A percentile compares a stretch with the other conserved stretches of the same genome.
These are phyloP conservation scores for Colletotrichum incanum DNA, from an alignment of 2,329 filamentous ascomycete species.

Conservation along the genomic window DNA sequence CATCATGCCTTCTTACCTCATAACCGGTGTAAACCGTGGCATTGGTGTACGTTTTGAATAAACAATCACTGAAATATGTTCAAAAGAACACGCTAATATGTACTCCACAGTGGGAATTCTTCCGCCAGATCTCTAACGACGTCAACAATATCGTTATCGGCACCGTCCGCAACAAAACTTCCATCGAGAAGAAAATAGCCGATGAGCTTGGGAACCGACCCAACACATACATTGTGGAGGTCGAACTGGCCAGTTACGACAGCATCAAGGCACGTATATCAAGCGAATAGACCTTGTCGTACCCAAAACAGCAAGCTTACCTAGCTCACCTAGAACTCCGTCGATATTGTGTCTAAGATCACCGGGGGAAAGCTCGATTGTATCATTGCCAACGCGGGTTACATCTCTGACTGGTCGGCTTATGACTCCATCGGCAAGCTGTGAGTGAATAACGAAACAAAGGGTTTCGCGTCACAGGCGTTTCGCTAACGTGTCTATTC, in stretches of 20 bases:
- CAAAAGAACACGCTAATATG: neutral
- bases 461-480: neutral
- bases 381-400: conserved; percentile 66
- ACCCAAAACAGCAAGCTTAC: neutral
- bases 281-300: neutral
- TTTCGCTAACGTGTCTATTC: neutral
- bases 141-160: conserved; percentile 62
- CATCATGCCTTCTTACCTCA: conserved; percentile 21
- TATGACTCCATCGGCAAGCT: conserved; percentile 54
- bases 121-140: conserved; percentile 55
- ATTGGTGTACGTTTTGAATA: conserved; percentile 1
- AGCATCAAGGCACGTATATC: conserved; percentile 53
- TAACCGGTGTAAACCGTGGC: conserved; percentile 20
- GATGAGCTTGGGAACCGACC: conserved; percentile 54
- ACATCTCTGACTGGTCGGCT: conserved; percentile 50
- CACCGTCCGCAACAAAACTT: conserved; percentile 62
- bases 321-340: neutral
- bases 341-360: conserved; percentile 49
- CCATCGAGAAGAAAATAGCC: conserved; percentile 60
- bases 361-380: conserved; percentile 63
- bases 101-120: conserved; percentile 3
- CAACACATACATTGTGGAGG: conserved; percentile 60
- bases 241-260: conserved; percentile 59
- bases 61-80: too few relatives aligned
- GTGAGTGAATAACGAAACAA: conserved; percentile 49